Conservation (phyloP, 2,329 filamentous ascomycete species). For the Cladosporium sp. region DNA sequence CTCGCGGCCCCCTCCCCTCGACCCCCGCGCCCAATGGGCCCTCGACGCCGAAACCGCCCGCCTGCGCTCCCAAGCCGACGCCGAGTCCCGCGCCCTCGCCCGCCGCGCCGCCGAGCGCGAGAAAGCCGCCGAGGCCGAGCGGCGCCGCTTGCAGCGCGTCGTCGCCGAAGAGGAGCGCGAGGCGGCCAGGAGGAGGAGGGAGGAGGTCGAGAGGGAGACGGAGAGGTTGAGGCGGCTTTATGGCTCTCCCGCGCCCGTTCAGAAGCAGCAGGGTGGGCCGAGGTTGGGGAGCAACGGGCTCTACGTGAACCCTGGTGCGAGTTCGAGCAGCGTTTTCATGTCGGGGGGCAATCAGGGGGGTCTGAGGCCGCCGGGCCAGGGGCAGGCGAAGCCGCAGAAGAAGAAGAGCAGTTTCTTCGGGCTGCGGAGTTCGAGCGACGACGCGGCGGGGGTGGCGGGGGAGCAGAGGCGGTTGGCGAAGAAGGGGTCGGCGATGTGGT, state of each 20-base stretch:
- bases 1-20: conserved; percentile 34
- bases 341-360: conserved; percentile 24
- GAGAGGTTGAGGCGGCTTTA: conserved; percentile 49
- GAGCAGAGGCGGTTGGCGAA: conserved; percentile 32
- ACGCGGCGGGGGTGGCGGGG: conserved; percentile 5
- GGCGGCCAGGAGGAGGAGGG: conserved; percentile 39
- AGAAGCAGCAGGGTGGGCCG: not conserved
- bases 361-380: not conserved
- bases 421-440: conserved; percentile 28
- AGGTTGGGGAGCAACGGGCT: conserved; percentile 21
- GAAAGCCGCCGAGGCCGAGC: conserved; percentile 50
- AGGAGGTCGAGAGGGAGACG: conserved; percentile 64
- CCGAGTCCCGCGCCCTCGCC: conserved; percentile 43
- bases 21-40: conserved; percentile 49
- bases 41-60: conserved; percentile 46
- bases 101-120: conserved; percentile 49
- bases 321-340: conserved; percentile 27
- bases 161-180: conserved; percentile 54
- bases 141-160: conserved; percentile 51
- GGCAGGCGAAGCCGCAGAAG: conserved; percentile 18
- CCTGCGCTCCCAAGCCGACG: conserved; percentile 37
- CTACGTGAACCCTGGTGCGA: conserved; percentile 26
- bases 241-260: too few relatives aligned
- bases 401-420: conserved; percentile 35
- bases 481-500: conserved; percentile 42